Conservation (phyloP, 176 grass and related monocot species). For the bread wheat (Triticum aestivum) region IWGSC_CS_RefSeq_v2.1 NC_057809.1:133697657-133698156, state of each 20-base stretch:
- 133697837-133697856: too few species aligned
- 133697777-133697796: not conserved
- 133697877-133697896: not conserved
- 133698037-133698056: not conserved
- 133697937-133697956: not conserved
- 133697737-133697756: not conserved
- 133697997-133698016: not conserved
- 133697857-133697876: not conserved
- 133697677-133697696: not conserved
- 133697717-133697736: not conserved
- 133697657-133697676: not conserved
- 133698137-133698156: not conserved
- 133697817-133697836: not conserved
- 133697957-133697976: not conserved
- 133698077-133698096: not conserved
- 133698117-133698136: not conserved
- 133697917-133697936: not conserved
- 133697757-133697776: not conserved
- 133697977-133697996: not conserved
- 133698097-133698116: not conserved
- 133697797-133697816: not conserved
- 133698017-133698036: not conserved
- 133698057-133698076: not conserved
- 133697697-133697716: not conserved
- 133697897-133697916: not conserved